Evolutionary conservation across 345 rosid species (phyloP).

Genomic region (Euphorbia peplus): DNA sequence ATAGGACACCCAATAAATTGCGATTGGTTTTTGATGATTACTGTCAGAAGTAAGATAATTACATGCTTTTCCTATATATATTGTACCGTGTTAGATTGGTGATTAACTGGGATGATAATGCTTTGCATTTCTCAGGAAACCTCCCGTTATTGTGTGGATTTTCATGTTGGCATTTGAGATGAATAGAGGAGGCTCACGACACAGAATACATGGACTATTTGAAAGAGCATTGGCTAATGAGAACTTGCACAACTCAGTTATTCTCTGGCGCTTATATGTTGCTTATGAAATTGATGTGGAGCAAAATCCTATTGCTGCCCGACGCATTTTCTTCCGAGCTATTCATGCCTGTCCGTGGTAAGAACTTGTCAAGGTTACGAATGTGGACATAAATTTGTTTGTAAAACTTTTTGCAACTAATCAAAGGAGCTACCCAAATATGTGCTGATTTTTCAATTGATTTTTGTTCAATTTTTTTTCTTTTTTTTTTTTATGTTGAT

Average conservation of each 20-base stretch:
- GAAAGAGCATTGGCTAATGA: conserved; percentile 82
- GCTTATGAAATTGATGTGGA: conserved; percentile 70
- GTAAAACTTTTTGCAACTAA: neutral
- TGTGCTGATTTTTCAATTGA: neutral
- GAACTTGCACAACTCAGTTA: conserved; percentile 47
- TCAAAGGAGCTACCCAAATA: neutral
- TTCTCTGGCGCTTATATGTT: conserved; percentile 87
- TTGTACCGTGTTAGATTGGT: neutral
- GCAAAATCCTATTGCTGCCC: conserved; percentile 60
- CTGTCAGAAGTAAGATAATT: conserved; percentile 50
- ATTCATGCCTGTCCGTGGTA: conserved; percentile 96
- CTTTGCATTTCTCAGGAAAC: conserved; percentile 49
- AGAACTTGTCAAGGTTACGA: conserved; percentile 18
- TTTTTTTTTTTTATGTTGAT: neutral
- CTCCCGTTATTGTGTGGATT: conserved; percentile 68
- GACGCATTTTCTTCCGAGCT: conserved; percentile 78
- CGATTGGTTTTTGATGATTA: conserved; percentile 65
- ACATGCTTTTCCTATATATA: too few relatives aligned
- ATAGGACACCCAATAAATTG: conserved; percentile 74
- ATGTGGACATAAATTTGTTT: neutral
- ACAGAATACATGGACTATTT: conserved; percentile 78
- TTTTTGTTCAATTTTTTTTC: neutral
- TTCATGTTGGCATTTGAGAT: conserved; percentile 79
- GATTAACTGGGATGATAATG: neutral
- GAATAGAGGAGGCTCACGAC: conserved; percentile 56